phyloP scores from a whole-genome alignment of 768 basidiomycete genomes.

The Sarcodon sp. region DNA sequence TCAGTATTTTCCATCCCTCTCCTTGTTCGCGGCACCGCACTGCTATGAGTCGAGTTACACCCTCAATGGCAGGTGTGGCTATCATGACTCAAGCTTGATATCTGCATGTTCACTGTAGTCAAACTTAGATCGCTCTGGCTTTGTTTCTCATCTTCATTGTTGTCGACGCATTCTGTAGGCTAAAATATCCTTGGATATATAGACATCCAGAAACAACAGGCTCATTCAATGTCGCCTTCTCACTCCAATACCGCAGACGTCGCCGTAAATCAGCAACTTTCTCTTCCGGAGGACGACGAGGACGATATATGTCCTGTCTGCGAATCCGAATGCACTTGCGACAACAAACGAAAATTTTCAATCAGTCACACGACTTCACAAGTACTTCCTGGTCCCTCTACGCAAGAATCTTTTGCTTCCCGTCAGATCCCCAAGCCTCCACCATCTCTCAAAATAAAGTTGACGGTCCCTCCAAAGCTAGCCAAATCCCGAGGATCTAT shows the following conservation, averaged over 20 bases:
- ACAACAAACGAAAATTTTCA: constrained; percentile 25
- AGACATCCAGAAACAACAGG: constrained; percentile 35
- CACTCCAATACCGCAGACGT: constrained; percentile 52
- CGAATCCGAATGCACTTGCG: constrained; percentile 82
- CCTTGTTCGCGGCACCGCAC: too few species aligned
- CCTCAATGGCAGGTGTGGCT: too few species aligned
- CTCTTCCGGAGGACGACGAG: constrained; percentile 45
- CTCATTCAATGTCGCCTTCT: constrained; percentile 57
- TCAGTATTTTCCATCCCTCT: too few species aligned
- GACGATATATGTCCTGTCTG: constrained; percentile 84
- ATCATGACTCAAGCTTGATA: too few species aligned
- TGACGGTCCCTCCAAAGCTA: constrained; percentile 47
- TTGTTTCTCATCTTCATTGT: too few species aligned
- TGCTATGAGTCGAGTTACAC: too few species aligned
- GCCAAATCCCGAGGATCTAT: background rate
- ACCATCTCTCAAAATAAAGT: constrained; percentile 57
- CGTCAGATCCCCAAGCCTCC: constrained; percentile 13
- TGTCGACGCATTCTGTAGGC: too few species aligned
- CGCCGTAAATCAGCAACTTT: constrained; percentile 13
- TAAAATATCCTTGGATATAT: background rate
- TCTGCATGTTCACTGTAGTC: too few species aligned
- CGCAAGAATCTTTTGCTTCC: constrained; percentile 15
- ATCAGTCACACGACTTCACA: constrained; percentile 4
- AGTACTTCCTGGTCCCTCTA: constrained; percentile 8
- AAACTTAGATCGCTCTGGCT: too few species aligned